Conservation (phyloP, 2,329 filamentous ascomycete species). For the Trichoderma sp. region DNA sequence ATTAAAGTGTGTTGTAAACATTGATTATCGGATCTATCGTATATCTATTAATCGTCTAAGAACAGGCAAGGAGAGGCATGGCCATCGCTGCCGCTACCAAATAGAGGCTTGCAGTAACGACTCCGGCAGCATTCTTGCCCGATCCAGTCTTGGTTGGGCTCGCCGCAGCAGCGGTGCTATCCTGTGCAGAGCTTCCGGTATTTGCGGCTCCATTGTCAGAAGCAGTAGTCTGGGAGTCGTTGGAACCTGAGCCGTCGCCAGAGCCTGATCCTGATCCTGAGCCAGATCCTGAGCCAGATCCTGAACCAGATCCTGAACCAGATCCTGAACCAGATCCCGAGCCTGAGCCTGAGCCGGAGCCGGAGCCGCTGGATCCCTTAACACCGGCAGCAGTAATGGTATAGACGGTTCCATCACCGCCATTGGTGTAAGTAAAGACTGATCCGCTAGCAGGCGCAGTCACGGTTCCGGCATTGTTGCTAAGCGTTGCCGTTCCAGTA, state of each 20-base stretch:
- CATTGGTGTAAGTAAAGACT: slow-evolving; percentile 36
- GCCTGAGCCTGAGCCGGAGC: neutral
- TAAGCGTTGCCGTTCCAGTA: slow-evolving; percentile 32
- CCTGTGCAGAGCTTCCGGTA: neutral
- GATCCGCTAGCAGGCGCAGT: slow-evolving; percentile 35
- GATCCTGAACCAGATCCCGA: neutral
- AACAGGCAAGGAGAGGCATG: neutral
- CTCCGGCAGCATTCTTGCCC: neutral
- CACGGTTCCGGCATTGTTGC: slow-evolving; percentile 31
- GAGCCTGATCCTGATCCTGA: neutral
- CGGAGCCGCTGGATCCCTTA: neutral
- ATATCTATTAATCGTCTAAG: neutral
- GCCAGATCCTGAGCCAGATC: neutral
- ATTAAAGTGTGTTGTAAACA: neutral
- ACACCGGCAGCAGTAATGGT: slow-evolving; percentile 34
- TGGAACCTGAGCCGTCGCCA: neutral
- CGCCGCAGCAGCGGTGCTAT: neutral
- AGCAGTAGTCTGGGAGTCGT: neutral
- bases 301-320: neutral
- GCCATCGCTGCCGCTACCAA: neutral
- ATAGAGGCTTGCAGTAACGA: neutral
- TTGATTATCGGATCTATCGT: neutral
- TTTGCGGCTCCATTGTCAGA: neutral
- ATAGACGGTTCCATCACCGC: slow-evolving; percentile 28
- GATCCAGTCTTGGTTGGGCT: slow-evolving; percentile 2